phyloP scores from a whole-genome alignment of 1,139 yeast genomes.

The Taiozyma sp. region DNA sequence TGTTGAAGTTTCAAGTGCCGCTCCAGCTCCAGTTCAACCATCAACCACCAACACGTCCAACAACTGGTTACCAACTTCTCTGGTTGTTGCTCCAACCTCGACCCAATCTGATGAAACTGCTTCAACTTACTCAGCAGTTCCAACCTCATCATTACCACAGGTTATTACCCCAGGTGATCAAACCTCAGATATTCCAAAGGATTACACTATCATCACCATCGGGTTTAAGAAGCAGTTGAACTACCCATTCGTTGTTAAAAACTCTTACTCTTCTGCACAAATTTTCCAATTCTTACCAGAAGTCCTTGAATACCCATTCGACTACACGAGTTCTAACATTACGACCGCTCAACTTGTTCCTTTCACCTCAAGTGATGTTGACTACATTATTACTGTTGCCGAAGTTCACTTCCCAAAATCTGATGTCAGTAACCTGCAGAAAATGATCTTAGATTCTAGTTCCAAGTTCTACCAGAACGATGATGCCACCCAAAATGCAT shows the following conservation, averaged over 20 bases:
- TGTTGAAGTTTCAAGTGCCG: background rate
- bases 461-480: slow-evolving; percentile 51
- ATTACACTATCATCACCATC: slow-evolving; percentile 54
- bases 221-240: slow-evolving; percentile 70
- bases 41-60: slow-evolving; percentile 10
- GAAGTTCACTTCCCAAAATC: slow-evolving; percentile 67
- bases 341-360: slow-evolving; percentile 63
- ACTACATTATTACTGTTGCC: slow-evolving; percentile 69
- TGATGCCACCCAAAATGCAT: slow-evolving; percentile 38
- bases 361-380: slow-evolving; percentile 41
- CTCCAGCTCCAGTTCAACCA: background rate
- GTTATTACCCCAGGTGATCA: slow-evolving; percentile 60
- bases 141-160: slow-evolving; percentile 57
- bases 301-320: slow-evolving; percentile 50
- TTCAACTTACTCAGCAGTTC: slow-evolving; percentile 33
- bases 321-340: slow-evolving; percentile 34
- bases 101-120: slow-evolving; percentile 27
- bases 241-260: slow-evolving; percentile 66
- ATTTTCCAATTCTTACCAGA: slow-evolving; percentile 67
- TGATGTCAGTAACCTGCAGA: slow-evolving; percentile 40
- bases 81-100: slow-evolving; percentile 25
- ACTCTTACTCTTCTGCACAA: slow-evolving; percentile 69
- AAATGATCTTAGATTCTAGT: slow-evolving; percentile 35
- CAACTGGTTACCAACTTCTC: slow-evolving; percentile 30
- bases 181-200: slow-evolving; percentile 24